phyloP scores from a whole-genome alignment of 140 eudicot species.

The Senecio squalidus region DNA sequence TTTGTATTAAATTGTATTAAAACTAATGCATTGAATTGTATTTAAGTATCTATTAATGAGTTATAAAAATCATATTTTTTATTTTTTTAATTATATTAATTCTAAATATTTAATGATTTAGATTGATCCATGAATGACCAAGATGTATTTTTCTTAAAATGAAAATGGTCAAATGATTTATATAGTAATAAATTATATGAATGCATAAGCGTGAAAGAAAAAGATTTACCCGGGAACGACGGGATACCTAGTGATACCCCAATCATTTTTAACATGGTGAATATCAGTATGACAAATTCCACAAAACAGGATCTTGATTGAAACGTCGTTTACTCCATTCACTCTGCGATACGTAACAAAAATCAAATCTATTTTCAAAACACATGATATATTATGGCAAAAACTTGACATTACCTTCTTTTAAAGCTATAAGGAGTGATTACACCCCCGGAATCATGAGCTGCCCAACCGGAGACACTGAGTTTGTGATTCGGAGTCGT shows the following conservation, averaged over 20 bases:
- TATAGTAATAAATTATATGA: too few species aligned
- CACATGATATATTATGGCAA: too few species aligned
- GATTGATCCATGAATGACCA: too few species aligned
- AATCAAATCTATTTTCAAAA: background rate
- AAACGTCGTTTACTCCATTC: conserved; percentile 74
- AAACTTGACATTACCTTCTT: conserved; percentile 72
- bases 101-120: too few species aligned
- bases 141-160: too few species aligned
- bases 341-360: conserved; percentile 28
- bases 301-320: conserved; percentile 72
- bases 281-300: conserved; percentile 93
- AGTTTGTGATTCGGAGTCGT: conserved; percentile 85
- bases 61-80: too few species aligned
- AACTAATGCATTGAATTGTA: too few species aligned
- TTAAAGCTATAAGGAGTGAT: conserved; percentile 76
- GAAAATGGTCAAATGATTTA: too few species aligned
- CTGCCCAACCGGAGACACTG: conserved; percentile 91
- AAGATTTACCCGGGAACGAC: conserved; percentile 79
- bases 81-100: too few species aligned
- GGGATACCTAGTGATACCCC: conserved; percentile 91
- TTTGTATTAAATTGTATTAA: too few species aligned
- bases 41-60: too few species aligned
- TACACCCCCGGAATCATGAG: conserved; percentile 69
- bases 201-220: background rate
- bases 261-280: conserved; percentile 56